Base-by-base conservation (phyloP, 2,329 filamentous ascomycete genomes). In the Plenodomus biglobosus region DNA sequence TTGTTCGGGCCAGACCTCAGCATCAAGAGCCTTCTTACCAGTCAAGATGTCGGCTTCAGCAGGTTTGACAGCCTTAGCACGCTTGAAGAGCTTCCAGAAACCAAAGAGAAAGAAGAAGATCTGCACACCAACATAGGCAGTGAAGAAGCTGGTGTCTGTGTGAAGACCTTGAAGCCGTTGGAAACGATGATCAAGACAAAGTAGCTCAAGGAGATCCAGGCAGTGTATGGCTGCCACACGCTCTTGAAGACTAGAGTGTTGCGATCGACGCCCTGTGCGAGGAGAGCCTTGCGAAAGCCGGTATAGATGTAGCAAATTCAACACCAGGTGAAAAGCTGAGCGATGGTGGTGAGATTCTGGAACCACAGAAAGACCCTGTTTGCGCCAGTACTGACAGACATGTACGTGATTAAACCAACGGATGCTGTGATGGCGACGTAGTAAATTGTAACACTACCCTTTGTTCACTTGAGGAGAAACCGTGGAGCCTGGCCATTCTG, bases 51-150 rank as follows among this genome's bases (percentile, higher is more conserved):
- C 76, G 5, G 72, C 73, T 48, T 76, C 69, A 0, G 56, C 62
- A 17, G 70, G 59, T 44, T 71, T 71, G 50, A 78, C 71, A 24
- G 71, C 56, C 45, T 79, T 80, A 0, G 85, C 86, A 55, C 81
- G 79, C 64, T 86, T 87, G 62, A 80, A 72, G 30, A 85, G 67
- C 68, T 90, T 89, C 82, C 85, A 89, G 38, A 82, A 77, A 11
- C 79, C 53, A 58, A 80, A 89, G 8, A 80, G 71, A 6, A 70
- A 66, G 13, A 74, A 57, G 64, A 63, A 72, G 46, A 73, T 71
- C 8, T 56, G 54, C 22, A 72, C 49, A 4, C 76, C 76, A n/a
- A 79, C 71, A 52, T 80, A 80, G 2, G 75, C 75, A 0, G 78
- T 80, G 40, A 82, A 67, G 58, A 82, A 82, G 20, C 71, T 70